Base-by-base conservation (phyloP, 208 protist genomes). In the Trypanosoma scelopori region DNA sequence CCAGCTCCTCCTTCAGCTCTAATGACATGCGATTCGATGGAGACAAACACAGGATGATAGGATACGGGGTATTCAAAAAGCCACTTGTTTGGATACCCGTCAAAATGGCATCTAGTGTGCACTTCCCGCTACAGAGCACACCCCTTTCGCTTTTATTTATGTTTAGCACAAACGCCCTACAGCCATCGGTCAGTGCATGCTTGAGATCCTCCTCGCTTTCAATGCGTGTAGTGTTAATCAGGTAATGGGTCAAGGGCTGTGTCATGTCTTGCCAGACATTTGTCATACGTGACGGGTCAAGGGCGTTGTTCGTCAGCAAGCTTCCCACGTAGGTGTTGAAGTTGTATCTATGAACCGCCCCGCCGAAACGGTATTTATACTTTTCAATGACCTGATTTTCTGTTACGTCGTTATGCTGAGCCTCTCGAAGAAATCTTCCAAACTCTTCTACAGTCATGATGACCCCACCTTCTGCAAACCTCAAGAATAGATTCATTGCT, bases 221-320 rank as follows among this genome's bases (percentile, higher is more conserved):
- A 58, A 95, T 80, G 42, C 79, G 75, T 39, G 65, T 78, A 30
- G 77, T 86, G 27, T 74, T 76, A 5, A 95, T 72, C 41, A 81
- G 58, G 69, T 95, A 95, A 61, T 82, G 84, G 20, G 89, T 90
- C 59, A 95, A 84, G 28, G 80, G 74, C 71, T 93, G 89, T 56
- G 89, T 95, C 89, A 95, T 95, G 71, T 95, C 89, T 56, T 95
- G 89, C 82, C 84, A 93, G 52, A 93, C 87, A 51, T 87, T 77
- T 46, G 84, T 88, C 32, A 78, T 85, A 25, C 87, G 75, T 28
- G 81, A 68, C 43, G 86, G 89, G 62, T 95, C 86, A 23, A 93
- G 63, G 28, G 82, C 82, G 71, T 80, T 90, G 74, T 95, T 95
- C 18, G 89, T 95, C 48, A 89, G 56, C 2, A 93, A 82, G 35